A percentile compares a stretch with the other conserved stretches of the same genome.
Evolutionary conservation across 2,329 filamentous ascomycete species (phyloP).

Genomic region (Fusarium oligoseptatum): DNA sequence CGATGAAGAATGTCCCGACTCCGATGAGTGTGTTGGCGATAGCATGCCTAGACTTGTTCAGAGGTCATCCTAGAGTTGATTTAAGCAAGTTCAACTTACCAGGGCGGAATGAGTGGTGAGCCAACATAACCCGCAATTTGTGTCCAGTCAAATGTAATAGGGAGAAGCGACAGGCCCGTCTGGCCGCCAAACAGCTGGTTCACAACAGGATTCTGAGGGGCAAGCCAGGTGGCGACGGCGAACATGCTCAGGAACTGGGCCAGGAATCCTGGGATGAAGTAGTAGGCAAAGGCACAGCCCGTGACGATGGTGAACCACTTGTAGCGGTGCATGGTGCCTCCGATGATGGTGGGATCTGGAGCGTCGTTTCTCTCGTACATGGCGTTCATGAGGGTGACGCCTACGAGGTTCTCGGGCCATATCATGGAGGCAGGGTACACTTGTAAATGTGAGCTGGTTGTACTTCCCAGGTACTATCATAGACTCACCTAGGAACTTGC

Average conservation of each 20-base stretch:
- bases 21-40: slow-evolving; percentile 81
- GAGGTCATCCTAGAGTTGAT: no score
- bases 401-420: slow-evolving; percentile 77
- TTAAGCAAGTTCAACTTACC: slow-evolving; percentile 55
- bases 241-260: slow-evolving; percentile 79
- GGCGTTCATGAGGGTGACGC: slow-evolving; percentile 76
- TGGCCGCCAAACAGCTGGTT: slow-evolving; percentile 81
- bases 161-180: slow-evolving; percentile 76
- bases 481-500: slow-evolving; percentile 69
- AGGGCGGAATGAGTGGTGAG: slow-evolving; percentile 78
- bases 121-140: slow-evolving; percentile 77
- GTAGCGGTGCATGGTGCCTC: slow-evolving; percentile 76
- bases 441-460: slow-evolving; percentile 40
- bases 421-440: slow-evolving; percentile 79
- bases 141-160: slow-evolving; percentile 83
- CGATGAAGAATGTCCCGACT: slow-evolving; percentile 73
- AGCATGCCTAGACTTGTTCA: slow-evolving; percentile 64
- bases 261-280: slow-evolving; percentile 77
- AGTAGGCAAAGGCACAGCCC: slow-evolving; percentile 71
- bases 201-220: slow-evolving; percentile 74
- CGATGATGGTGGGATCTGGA: slow-evolving; percentile 66
- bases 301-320: slow-evolving; percentile 73
- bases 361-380: slow-evolving; percentile 74
- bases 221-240: slow-evolving; percentile 79
- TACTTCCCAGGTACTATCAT: no score